A percentile compares a stretch with the other conserved stretches of the same genome.
Conservation (phyloP, 495 filamentous ascomycete genomes). For the Neurospora africana region DNA sequence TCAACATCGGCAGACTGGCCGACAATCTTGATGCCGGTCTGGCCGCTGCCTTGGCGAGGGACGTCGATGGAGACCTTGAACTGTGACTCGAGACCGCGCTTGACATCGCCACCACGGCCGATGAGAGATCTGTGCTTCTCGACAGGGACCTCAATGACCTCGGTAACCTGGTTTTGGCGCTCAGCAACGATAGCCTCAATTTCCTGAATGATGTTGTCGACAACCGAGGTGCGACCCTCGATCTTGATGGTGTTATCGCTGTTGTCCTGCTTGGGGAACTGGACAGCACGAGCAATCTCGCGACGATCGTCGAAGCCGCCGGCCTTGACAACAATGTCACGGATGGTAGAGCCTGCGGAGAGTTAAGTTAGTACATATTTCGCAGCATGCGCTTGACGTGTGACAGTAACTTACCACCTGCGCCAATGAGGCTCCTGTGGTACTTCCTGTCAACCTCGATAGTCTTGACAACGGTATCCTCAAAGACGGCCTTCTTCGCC, state of each 20-base stretch:
- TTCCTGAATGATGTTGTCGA: constrained; percentile 75
- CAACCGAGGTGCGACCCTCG: constrained; percentile 69
- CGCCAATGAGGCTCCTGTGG: constrained; percentile 82
- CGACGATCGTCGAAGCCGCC: constrained; percentile 79
- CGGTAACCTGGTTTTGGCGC: constrained; percentile 65
- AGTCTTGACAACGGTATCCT: constrained; percentile 71
- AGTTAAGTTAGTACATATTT: constrained; percentile 24
- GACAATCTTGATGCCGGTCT: constrained; percentile 73
- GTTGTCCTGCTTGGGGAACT: constrained; percentile 72
- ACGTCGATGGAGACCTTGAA: constrained; percentile 87
- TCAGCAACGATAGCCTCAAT: constrained; percentile 72
- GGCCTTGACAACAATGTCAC: constrained; percentile 74
- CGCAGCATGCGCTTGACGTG: neutral
- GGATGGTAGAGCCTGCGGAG: constrained; percentile 64
- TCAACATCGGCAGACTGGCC: constrained; percentile 70
- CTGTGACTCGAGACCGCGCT: constrained; percentile 74
- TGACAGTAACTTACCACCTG: constrained; percentile 54
- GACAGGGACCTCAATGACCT: constrained; percentile 65
- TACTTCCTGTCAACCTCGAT: constrained; percentile 82
- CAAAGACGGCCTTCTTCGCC: constrained; percentile 73
- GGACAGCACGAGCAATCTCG: constrained; percentile 72
- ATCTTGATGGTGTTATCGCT: constrained; percentile 79
- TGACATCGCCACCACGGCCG: constrained; percentile 78
- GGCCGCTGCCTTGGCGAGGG: constrained; percentile 58
- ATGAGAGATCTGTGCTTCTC: constrained; percentile 88